phyloP scores from a whole-genome alignment of 2,329 filamentous ascomycete genomes.

The Ascochyta koolunga region DNA sequence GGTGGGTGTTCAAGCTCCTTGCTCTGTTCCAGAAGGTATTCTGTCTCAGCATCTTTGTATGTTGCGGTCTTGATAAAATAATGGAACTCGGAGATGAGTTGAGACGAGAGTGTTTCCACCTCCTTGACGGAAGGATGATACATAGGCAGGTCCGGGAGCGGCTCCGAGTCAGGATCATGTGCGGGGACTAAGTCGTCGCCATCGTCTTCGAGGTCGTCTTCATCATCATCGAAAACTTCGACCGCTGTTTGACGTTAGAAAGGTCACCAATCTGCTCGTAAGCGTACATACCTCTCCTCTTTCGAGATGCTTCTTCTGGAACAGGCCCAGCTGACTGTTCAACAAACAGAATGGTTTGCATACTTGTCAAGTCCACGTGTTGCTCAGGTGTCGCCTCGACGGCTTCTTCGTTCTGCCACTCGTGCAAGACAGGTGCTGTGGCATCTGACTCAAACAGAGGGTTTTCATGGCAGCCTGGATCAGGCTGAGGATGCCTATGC shows the following conservation, averaged over 20 bases:
- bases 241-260: background rate
- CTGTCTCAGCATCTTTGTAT: constrained; percentile 5
- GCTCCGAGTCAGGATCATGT: constrained; percentile 17
- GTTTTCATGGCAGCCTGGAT: background rate
- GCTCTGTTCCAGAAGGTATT: constrained; percentile 8
- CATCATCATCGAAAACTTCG: constrained; percentile 1
- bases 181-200: background rate
- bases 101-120: constrained; percentile 2
- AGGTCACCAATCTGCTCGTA: background rate
- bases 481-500: background rate
- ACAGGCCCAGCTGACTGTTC: too few relatives aligned
- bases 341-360: background rate
- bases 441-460: constrained; percentile 1
- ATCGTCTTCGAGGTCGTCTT: constrained; percentile 1
- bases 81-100: background rate
- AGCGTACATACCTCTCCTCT: constrained; percentile 7
- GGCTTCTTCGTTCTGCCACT: background rate
- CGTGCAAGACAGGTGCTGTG: background rate
- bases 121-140: constrained; percentile 23
- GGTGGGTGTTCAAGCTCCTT: background rate
- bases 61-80: background rate
- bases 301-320: background rate
- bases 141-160: constrained; percentile 18
- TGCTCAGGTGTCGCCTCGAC: background rate
- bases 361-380: background rate